Evolutionary conservation across 2,329 filamentous ascomycete species (phyloP), one percentile per base, ranked within the genome.

Genomic region (Diaporthe helianthi): DNA sequence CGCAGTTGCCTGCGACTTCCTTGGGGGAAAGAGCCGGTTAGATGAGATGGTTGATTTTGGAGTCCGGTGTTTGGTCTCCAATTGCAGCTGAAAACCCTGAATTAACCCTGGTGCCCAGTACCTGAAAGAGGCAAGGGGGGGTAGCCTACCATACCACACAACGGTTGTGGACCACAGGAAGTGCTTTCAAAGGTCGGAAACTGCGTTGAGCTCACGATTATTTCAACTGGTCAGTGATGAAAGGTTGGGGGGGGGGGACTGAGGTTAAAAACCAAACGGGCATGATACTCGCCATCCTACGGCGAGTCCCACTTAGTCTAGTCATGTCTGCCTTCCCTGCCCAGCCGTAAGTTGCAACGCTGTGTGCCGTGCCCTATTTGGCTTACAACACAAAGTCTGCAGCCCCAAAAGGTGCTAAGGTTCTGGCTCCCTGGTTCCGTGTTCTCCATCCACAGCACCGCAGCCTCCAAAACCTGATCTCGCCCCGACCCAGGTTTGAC

Each of bases 401-500:
- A 61, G 55, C 55, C 55, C 55, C 33, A 61, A n/a, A n/a, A n/a
- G 6, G 31, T 33, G 8, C 3, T 5, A 47, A 61, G 55, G 26
- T 47, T 26, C 55, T 47, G 26, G 17, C 41, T 38, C 36, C 36
- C 33, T 12, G 36, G 36, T n/a, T 47, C 58, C 58, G n/a, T 33
- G 58, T 29, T 31, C 53, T 58, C 33, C 33, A 58, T 47, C 41
- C 41, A 31, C 44, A 33, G 26, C 41, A 49, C 44, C 47, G 26
- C 41, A 49, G 58, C 58, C n/a, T 22, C 41, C 41, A 63, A 63
- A 63, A 63, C 58, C 58, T 63, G 58, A 63, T 63, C 58, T 63
- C 29, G 58, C 58, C 17, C 58, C 58, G 15, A 49, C n/a, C n/a
- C 19, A 15, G 15, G 44, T 36, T 63, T 63, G 58, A 36, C 58